Percentiles rank a stretch among this genome's conserved stretches.
phyloP scores from a whole-genome alignment of 2,329 filamentous ascomycete species.

The Aspergillus carbonarius region DNA sequence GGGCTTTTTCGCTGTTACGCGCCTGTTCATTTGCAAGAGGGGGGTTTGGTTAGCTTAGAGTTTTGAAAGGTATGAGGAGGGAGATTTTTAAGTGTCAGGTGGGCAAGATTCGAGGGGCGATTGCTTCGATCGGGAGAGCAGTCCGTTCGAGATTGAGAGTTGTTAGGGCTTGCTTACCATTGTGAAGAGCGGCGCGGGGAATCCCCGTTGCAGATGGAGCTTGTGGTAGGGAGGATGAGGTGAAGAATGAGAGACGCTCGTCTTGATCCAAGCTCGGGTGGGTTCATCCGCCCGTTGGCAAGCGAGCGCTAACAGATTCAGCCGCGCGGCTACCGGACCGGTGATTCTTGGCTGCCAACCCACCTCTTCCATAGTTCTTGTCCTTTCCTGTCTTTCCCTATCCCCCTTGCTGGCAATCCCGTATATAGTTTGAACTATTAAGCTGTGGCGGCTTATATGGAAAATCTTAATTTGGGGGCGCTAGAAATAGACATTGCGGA shows the following conservation, averaged over 20 bases:
- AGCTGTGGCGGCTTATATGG: neutral
- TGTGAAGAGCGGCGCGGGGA: slow-evolving; percentile 21
- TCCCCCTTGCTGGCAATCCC: neutral
- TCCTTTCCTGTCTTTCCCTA: neutral
- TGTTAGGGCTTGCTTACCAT: slow-evolving; percentile 28
- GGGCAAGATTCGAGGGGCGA: neutral
- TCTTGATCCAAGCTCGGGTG: slow-evolving; percentile 22
- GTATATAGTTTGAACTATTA: too few relatives aligned
- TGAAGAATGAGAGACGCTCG: slow-evolving; percentile 17
- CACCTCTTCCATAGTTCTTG: too few relatives aligned
- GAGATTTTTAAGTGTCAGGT: neutral
- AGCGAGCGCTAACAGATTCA: slow-evolving; percentile 26
- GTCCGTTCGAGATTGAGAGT: neutral
- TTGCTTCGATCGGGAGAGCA: neutral
- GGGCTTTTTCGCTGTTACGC: slow-evolving; percentile 96
- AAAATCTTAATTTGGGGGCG: neutral
- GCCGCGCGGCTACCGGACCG: slow-evolving; percentile 22
- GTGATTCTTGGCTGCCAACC: neutral
- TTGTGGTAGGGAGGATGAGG: slow-evolving; percentile 21
- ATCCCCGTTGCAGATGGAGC: slow-evolving; percentile 13
- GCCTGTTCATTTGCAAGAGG: slow-evolving; percentile 56
- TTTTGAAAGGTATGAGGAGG: neutral
- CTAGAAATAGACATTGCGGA: too few relatives aligned
- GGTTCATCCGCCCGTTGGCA: slow-evolving; percentile 16
- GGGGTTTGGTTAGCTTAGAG: slow-evolving; percentile 17